phyloP scores from a whole-genome alignment of 257 asterid genomes.

The Solanum dulcamara region DNA sequence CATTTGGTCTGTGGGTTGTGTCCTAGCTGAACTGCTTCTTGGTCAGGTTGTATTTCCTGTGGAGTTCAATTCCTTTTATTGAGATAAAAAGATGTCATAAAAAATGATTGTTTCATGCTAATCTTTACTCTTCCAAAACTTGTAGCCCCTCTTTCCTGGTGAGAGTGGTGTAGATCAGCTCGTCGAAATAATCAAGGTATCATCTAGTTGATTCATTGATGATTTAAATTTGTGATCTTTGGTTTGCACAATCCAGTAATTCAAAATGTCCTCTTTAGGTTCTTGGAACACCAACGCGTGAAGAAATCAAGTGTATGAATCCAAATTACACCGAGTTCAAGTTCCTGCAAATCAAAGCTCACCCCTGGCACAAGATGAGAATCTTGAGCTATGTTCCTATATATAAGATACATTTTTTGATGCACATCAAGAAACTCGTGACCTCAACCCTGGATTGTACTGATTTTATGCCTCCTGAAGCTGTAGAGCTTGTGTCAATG shows the following conservation, averaged over 20 bases:
- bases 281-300: conserved; percentile 83
- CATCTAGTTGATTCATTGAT: background rate
- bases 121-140: background rate
- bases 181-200: conserved; percentile 77
- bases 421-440: background rate
- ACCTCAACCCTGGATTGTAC: background rate
- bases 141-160: conserved; percentile 78
- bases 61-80: background rate
- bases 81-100: background rate
- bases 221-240: background rate
- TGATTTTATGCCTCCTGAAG: conserved; percentile 89
- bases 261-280: conserved; percentile 23
- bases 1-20: conserved; percentile 91
- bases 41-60: conserved; percentile 48
- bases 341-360: conserved; percentile 84
- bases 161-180: conserved; percentile 92
- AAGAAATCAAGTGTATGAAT: conserved; percentile 84
- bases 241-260: background rate
- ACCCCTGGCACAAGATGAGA: conserved; percentile 84
- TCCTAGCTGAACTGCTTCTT: conserved; percentile 77
- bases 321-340: conserved; percentile 83
- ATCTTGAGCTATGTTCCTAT: background rate
- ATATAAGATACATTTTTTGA: background rate
- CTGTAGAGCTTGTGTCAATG: conserved; percentile 79
- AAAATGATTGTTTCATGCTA: background rate